Base-by-base conservation (phyloP, 2,329 filamentous ascomycete species). In the Talaromyces sp. region DNA sequence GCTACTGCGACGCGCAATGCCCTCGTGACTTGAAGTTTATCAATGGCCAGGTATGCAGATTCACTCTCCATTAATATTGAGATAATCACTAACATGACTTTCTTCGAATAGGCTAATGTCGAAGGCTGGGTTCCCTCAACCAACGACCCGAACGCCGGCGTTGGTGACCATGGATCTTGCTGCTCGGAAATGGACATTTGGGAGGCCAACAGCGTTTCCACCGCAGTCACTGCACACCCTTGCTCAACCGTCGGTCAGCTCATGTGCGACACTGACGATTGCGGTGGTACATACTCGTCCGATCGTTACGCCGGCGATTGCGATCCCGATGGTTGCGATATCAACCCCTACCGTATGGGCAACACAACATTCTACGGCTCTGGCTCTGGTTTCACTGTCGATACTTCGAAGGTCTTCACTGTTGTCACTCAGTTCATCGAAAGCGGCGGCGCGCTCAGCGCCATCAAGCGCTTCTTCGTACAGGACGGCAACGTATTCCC, bases 171-270 rank as follows among this genome's bases (percentile, higher is more conserved):
- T 55, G 86, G 87, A 62, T 79, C 85, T 43, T 88, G 86, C 80
- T 89, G 86, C 72, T 75, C 81, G 50, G 87, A 89, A 74, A 86
- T 89, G 81, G 86, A 89, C 66, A 80, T 87, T 72, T 88, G 86
- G 85, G 86, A 89, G 76, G 86, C 86, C 66, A 89, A 89, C 80
- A 80, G 77, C 65, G 81, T 87, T 69, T 82, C 85, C 21, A 83
- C 81, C 17, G 87, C 87, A 57, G 81, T 81, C 69, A 89, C 87
- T 6, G 85, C 87, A 19, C 87, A 90, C 72, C 80, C 85, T 50
- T 89, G 87, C 79, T 75, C 74, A 59, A 75, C 70, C 61, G 72
- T 77, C 51, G 80, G 78, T 56, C 80, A 83, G 66, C 71, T 72
- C 58, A 77, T 80, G 59, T 88, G 85, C 78, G 70, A 70, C 0